Base-by-base conservation (phyloP, 108 stramenopile species). In the Nannochloropsis salina region DNA sequence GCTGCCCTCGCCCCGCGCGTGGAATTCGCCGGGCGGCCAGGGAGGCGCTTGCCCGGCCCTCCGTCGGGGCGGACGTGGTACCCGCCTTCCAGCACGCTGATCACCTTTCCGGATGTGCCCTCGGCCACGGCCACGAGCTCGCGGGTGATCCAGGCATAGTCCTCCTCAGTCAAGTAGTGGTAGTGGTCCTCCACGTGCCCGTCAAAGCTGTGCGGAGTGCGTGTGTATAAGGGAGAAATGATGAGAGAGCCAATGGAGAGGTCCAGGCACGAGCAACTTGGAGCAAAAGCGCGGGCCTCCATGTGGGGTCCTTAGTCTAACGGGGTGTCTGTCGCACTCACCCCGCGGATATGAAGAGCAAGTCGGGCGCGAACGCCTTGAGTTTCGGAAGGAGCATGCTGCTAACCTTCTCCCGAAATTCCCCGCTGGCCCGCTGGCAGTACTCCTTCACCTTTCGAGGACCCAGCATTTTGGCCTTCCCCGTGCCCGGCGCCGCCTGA, bases 21-120 rank as follows among this genome's bases (percentile, higher is more conserved):
- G n/a, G 61, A 74, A n/a, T n/a, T n/a, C 2, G 8, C 61, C n/a
- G 61, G 61, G 3, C 61, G 61, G n/a, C 61, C 61, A 15, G 61
- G 61, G 20, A 74, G n/a, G 0, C 61, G 61, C n/a, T 74, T 74
- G 20, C 61, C 61, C n/a, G 20, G 20, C 6, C 61, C 61, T 74
- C 61, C 8, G 20, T 74, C 61, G 2, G 61, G 20, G n/a, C 61
- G 61, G 61, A n/a, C n/a, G n/a, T 74, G 61, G 86, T 98, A 98
- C 22, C 97, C 97, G 81, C 97, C 97, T 88, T 98, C 97, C 45
- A 98, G 86, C 18, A 96, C 96, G 20, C 96, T 96, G 6, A 98
- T 95, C 44, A 97, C 94, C 10, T 95, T 93, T 6, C 96, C 96
- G 41, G 85, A 82, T 18, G 88, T 84, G 45, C 87, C 44, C 41